Conservation (phyloP, 2,329 filamentous ascomycete species). For the Venturia oleaginea region DNA sequence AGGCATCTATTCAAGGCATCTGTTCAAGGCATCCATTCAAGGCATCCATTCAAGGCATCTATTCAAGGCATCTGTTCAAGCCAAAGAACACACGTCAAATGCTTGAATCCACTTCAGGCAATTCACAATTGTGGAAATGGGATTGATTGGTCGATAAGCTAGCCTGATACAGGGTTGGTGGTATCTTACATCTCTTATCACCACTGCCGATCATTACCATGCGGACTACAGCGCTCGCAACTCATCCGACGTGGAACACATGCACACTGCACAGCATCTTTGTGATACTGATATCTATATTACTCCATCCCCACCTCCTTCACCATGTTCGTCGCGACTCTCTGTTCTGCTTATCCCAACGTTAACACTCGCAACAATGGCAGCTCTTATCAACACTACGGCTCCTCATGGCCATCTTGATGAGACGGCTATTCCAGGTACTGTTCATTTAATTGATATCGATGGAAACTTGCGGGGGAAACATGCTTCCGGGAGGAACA, state of each 20-base stretch:
- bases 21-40: no score
- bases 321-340: neutral
- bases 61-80: no score
- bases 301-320: neutral
- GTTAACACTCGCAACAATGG: neutral
- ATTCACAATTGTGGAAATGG: neutral
- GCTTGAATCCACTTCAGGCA: neutral
- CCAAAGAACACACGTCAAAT: neutral
- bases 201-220: neutral
- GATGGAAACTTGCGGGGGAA: constrained; percentile 26
- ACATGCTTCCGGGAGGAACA: constrained; percentile 16
- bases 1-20: no score
- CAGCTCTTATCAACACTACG: constrained; percentile 14
- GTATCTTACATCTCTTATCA: constrained; percentile 3
- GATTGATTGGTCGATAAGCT: neutral
- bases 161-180: neutral
- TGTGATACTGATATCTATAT: neutral
- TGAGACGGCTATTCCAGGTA: constrained; percentile 28
- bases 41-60: no score
- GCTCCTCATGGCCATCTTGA: neutral
- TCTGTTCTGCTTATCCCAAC: neutral
- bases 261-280: neutral
- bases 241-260: neutral
- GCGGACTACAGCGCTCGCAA: neutral
- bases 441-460: constrained; percentile 36